A percentile compares a stretch with the other conserved stretches of the same genome.
These are phyloP conservation scores for Tieghemiomyces parasiticus DNA, from an alignment of 192 early-diverging fungal species.

Conservation along the genomic window DNA sequence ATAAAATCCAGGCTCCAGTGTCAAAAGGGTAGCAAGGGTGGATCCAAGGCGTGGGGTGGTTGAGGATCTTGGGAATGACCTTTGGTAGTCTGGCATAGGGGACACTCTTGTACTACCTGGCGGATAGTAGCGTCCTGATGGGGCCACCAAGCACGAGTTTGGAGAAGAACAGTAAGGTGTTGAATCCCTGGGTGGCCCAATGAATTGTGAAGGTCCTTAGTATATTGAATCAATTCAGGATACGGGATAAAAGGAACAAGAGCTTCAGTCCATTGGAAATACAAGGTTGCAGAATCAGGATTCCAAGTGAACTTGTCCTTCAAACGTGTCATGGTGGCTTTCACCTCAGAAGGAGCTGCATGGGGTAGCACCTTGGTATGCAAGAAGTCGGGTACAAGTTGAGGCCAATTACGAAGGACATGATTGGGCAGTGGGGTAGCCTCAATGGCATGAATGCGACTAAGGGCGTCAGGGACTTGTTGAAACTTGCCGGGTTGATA, in stretches of 20 bases:
- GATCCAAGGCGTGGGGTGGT: neutral
- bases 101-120: neutral
- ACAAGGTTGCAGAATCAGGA: neutral
- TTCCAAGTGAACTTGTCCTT: neutral
- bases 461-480: neutral
- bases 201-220: neutral
- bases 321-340: neutral
- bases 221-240: neutral
- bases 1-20: conserved; percentile 14
- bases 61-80: neutral
- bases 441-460: neutral
- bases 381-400: neutral
- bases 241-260: neutral
- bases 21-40: conserved; percentile 5
- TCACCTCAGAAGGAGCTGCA: neutral
- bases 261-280: neutral
- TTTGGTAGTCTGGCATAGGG: neutral
- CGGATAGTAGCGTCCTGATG: neutral
- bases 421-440: neutral
- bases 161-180: neutral
- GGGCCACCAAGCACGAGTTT: neutral
- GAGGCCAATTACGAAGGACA: neutral
- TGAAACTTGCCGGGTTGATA: neutral
- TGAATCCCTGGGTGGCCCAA: neutral
- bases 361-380: neutral